phyloP scores from a whole-genome alignment of 805 yeast genomes.

The Nakazawaea holstii region DNA sequence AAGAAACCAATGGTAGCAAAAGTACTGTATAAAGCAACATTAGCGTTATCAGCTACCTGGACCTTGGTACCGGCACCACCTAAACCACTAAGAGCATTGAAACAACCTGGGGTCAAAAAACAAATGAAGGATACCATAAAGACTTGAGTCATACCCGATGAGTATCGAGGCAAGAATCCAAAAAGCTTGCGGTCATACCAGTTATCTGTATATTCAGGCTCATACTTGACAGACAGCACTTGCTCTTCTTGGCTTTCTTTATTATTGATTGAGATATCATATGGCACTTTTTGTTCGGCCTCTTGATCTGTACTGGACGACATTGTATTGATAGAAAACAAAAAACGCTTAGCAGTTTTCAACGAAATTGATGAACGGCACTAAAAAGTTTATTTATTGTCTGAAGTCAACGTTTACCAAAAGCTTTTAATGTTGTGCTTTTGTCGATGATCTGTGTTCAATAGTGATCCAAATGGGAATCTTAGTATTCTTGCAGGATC shows the following conservation, averaged over 20 bases:
- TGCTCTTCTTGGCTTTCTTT: conserved; percentile 2
- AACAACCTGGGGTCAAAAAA: conserved; percentile 47
- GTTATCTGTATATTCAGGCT: conserved; percentile 10
- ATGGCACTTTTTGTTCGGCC: conserved; percentile 4
- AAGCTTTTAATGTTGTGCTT: too few species aligned
- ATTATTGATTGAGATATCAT: conserved; percentile 6
- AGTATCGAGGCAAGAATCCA: conserved; percentile 30
- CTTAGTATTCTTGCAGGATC: too few species aligned
- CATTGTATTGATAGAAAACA: background rate
- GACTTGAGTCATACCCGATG: conserved; percentile 35
- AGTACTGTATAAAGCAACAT: conserved; percentile 47
- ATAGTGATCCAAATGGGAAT: too few species aligned
- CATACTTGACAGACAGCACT: background rate
- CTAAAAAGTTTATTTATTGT: too few species aligned
- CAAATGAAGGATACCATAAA: conserved; percentile 41
- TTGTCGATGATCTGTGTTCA: too few species aligned
- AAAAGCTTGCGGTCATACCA: conserved; percentile 35
- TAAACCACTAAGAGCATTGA: conserved; percentile 44
- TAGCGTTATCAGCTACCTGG: conserved; percentile 39
- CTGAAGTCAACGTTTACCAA: too few species aligned
- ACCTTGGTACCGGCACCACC: conserved; percentile 38
- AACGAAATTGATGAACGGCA: too few species aligned
- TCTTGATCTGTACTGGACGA: conserved; percentile 7
- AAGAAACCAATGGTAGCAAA: conserved; percentile 56
- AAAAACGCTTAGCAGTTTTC: too few species aligned